phyloP scores from a whole-genome alignment of 176 grass and related monocot genomes.

The Aegilops umbellulata region DNA sequence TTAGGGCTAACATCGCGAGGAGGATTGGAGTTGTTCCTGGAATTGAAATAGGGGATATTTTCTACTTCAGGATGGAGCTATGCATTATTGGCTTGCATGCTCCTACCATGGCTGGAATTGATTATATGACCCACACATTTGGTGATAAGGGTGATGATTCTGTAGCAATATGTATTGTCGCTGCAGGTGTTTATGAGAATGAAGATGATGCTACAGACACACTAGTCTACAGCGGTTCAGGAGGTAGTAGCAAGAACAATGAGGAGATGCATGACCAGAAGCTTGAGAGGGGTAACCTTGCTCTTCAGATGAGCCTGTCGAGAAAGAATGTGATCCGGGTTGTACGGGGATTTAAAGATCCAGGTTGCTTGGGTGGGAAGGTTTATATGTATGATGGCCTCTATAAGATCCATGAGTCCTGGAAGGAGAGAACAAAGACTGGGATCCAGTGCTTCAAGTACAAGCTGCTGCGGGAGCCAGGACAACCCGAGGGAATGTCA shows the following conservation, averaged over 20 bases:
- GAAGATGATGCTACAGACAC: slow-evolving; percentile 75
- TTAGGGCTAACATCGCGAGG: slow-evolving; percentile 69
- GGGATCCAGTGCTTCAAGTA: slow-evolving; percentile 86
- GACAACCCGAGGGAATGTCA: slow-evolving; percentile 68
- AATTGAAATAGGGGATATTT: slow-evolving; percentile 86
- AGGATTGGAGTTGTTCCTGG: slow-evolving; percentile 69
- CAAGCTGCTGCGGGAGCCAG: slow-evolving; percentile 69
- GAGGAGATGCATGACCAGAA: slow-evolving; percentile 77
- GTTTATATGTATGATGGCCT: slow-evolving; percentile 97
- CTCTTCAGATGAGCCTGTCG: slow-evolving; percentile 71
- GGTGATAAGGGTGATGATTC: slow-evolving; percentile 72
- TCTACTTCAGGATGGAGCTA: slow-evolving; percentile 93
- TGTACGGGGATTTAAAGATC: slow-evolving; percentile 75
- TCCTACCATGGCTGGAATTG: slow-evolving; percentile 89
- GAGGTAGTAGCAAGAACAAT: slow-evolving; percentile 63
- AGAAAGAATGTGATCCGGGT: slow-evolving; percentile 83
- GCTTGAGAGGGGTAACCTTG: slow-evolving; percentile 88
- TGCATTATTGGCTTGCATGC: slow-evolving; percentile 81
- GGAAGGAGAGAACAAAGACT: slow-evolving; percentile 70
- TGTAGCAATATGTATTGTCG: slow-evolving; percentile 83
- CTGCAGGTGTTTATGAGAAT: slow-evolving; percentile 89
- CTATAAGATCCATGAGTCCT: slow-evolving; percentile 78
- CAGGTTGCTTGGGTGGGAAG: slow-evolving; percentile 53
- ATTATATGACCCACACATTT: slow-evolving; percentile 73
- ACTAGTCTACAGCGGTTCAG: slow-evolving; percentile 78